Base-by-base conservation (phyloP, 192 early-diverging fungal genomes). In the Podila epigama region DNA sequence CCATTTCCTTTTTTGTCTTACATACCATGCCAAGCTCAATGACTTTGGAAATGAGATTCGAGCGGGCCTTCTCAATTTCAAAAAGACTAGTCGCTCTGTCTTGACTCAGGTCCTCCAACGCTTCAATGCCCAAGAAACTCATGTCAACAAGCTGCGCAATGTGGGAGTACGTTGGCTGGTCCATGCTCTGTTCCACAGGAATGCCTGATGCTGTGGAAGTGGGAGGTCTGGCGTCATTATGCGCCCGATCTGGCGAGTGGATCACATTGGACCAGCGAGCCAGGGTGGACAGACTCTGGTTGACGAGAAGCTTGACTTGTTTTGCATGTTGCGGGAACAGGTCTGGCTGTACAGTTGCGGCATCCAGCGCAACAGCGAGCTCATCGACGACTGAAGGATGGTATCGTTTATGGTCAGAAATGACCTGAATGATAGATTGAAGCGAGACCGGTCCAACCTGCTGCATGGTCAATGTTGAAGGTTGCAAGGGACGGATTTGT, bases 41-140 rank as follows among this genome's bases (percentile, higher is more conserved):
- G 16, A 82, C 64, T 58, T 84, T 87, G 28, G 82, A 66, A 20
- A 81, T 83, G 8, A 87, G 29, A 40, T 87, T 87, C 4, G 84
- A 87, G 5, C 70, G 61, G 18, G 84, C 79, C 31, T 87, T 87
- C 57, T 85, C 84, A 25, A 87, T 67, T 40, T 87, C 86, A 33
- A 87, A 77, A n/a, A 63, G 33, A 0, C 8, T 50, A 3, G 54
- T 48, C 2, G 66, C 18, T 1, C 53, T 33, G 4, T 33, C 31
- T 1, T 15, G 20, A 16, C 57, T 58, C 41, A 77, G 51, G 1
- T 35, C 16, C 37, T 77, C 73, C 29, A 77, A 40, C 2, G 56
- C 35, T 13, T 54, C 28, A 4, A 77, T 37, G 1, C 58, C 34
- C 11, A 77, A 25, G 25, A 77, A 77, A 15, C 73, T 57, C 40